phyloP scores from a whole-genome alignment of 2,329 filamentous ascomycete genomes.

The Hypoxylon sp. region DNA sequence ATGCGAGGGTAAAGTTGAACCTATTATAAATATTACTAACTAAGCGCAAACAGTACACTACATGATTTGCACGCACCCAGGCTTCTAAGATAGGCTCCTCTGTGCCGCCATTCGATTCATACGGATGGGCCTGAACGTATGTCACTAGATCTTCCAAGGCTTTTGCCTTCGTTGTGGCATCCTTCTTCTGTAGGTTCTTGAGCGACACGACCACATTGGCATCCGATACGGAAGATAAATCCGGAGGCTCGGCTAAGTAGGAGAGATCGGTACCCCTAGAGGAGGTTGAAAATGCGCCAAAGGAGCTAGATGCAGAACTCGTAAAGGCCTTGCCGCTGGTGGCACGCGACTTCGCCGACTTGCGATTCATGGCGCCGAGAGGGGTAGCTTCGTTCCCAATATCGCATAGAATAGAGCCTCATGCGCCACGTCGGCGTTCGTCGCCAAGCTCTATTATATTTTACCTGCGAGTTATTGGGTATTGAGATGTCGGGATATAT shows the following conservation, averaged over 20 bases:
- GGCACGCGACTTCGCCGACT: constrained; percentile 42
- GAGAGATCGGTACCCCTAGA: constrained; percentile 68
- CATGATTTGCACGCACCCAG: constrained; percentile 68
- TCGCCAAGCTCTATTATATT: no score
- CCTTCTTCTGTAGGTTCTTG: constrained; percentile 92
- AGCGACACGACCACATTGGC: constrained; percentile 87
- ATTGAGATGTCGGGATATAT: background rate
- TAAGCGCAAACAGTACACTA: constrained; percentile 1
- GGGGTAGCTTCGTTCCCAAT: constrained; percentile 1
- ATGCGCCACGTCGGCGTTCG: constrained; percentile 2
- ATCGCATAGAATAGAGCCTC: background rate
- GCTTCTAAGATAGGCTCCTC: constrained; percentile 87
- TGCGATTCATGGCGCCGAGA: constrained; percentile 44
- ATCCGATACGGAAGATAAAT: constrained; percentile 79
- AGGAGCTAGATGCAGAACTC: constrained; percentile 32
- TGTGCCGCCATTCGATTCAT: constrained; percentile 65
- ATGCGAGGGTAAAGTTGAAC: constrained; percentile 85
- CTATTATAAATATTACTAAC: constrained; percentile 55
- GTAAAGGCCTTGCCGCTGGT: constrained; percentile 42
- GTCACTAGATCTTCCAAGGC: constrained; percentile 84
- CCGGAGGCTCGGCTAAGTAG: constrained; percentile 85
- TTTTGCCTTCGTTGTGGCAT: constrained; percentile 89
- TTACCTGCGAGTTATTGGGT: no score
- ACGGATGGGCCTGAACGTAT: constrained; percentile 65
- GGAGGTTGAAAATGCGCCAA: constrained; percentile 52